Base-by-base conservation (phyloP, 345 rosid species). In the Odontarrhena argentea region DNA sequence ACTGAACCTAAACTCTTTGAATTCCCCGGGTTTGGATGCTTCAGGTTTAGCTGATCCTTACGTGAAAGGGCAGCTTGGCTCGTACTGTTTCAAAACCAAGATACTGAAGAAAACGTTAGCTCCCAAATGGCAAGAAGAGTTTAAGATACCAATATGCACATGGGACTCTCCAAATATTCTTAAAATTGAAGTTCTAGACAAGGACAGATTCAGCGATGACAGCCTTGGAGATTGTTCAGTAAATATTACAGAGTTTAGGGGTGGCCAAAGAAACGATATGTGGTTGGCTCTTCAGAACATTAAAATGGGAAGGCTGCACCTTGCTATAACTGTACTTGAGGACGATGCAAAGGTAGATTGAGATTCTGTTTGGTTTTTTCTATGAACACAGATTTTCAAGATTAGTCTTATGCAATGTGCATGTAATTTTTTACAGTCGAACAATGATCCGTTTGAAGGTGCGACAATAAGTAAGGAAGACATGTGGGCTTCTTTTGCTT, bases 21-120 rank as follows among this genome's bases (percentile, higher is more conserved):
- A 46, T 38, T 46, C 22, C 38, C 70, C 25, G 65, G 65, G 40
- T 51, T 55, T 37, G 56, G 14, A 47, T 51, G 63, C 65, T 82
- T 69, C 88, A 94, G 99, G 99, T 61, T 79, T 88, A 68, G 82
- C 97, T 61, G 96, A 91, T 81, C 99, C 99, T 30, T 94, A 91
- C 26, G 96, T 91, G 75, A 94, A 88, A 79, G 99, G 99, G 59
- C 84, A 85, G 68, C 84, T 91, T 64, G 96, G 99, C 12, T 67
- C 83, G 5, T 87, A 84, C 78, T 82, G 86, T 66, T 87, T 94
- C 76, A 87, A 78, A 79, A 91, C 96, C 12, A 84, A 84, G 77
- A 78, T 68, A 5, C 76, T 79, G 14, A 70, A 59, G 86, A 94
- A 91, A 77, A 88, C 96, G 0, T 51, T 94, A 69, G 30, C 83